Percentiles rank a stretch among this genome's conserved stretches.
Evolutionary conservation across 2,329 filamentous ascomycete genomes (phyloP).

Genomic region (Cladosporium austrohemisphaericum): DNA sequence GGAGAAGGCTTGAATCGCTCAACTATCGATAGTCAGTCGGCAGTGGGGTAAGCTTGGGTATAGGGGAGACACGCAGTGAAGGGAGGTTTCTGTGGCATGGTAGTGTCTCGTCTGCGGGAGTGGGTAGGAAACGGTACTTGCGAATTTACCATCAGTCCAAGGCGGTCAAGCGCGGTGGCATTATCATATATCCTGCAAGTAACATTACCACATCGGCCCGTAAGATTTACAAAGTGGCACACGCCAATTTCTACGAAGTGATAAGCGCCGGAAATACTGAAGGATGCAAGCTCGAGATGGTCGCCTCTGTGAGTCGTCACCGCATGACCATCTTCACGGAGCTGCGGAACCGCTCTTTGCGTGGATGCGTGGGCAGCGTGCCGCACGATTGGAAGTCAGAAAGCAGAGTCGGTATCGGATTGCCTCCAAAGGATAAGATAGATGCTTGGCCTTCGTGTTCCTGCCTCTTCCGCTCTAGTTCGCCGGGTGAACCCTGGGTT

Average conservation of each 20-base stretch:
- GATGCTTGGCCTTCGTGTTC: too few relatives aligned
- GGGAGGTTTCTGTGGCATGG: background rate
- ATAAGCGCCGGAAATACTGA: too few relatives aligned
- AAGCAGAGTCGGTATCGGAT: background rate
- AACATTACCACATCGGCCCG: background rate
- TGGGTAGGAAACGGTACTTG: background rate
- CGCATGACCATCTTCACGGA: too few relatives aligned
- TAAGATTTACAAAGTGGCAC: background rate
- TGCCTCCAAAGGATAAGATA: background rate
- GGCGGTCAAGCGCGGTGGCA: background rate
- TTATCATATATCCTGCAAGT: background rate
- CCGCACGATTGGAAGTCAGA: background rate
- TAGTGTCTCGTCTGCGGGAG: too few relatives aligned
- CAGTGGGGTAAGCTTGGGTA: background rate
- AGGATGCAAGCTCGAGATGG: too few relatives aligned
- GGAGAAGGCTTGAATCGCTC: background rate
- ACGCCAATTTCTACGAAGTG: too few relatives aligned
- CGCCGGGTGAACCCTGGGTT: too few relatives aligned
- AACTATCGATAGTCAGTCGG: background rate
- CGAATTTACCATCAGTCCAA: background rate
- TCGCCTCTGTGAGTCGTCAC: too few relatives aligned
- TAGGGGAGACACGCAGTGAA: background rate
- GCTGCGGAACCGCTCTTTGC: too few relatives aligned
- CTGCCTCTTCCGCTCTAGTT: too few relatives aligned
- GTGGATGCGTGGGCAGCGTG: too few relatives aligned